phyloP scores from a whole-genome alignment of 768 basidiomycete species.

The Gloeopeniophorella convolvens region DNA sequence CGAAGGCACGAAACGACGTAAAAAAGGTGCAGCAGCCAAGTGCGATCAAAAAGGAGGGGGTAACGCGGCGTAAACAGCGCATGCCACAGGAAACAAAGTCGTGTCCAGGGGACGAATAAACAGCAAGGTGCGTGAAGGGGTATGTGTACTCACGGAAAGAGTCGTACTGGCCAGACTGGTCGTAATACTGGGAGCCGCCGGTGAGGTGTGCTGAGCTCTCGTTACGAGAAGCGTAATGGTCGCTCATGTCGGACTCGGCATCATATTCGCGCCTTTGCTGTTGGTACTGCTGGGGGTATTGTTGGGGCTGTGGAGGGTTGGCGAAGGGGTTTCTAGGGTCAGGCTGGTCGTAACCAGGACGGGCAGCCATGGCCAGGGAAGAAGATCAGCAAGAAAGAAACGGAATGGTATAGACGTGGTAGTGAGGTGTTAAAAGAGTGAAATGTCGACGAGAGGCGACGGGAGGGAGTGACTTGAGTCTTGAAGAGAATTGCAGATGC shows the following conservation, averaged over 20 bases:
- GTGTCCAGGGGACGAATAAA: background rate
- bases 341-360: constrained; percentile 29
- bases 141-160: constrained; percentile 18
- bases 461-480: background rate
- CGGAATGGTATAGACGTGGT: background rate
- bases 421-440: constrained; percentile 15
- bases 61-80: background rate
- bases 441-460: constrained; percentile 3
- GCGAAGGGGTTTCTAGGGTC: constrained; percentile 30
- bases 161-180: constrained; percentile 20
- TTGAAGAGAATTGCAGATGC: background rate
- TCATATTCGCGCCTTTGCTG: constrained; percentile 22
- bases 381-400: constrained; percentile 6
- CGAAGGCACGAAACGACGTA: background rate
- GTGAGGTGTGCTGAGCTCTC: constrained; percentile 20
- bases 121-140: background rate
- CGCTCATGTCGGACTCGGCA: constrained; percentile 21
- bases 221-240: constrained; percentile 20
- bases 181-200: constrained; percentile 2
- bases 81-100: background rate
- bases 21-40: background rate
- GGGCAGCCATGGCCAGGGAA: constrained; percentile 28
- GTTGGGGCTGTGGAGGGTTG: constrained; percentile 22
- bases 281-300: constrained; percentile 17
- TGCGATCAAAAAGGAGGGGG: background rate